Evolutionary conservation across 129 eudicot species (phyloP), one percentile per base, ranked within the genome.

Genomic region (Lactuca saligna): DNA sequence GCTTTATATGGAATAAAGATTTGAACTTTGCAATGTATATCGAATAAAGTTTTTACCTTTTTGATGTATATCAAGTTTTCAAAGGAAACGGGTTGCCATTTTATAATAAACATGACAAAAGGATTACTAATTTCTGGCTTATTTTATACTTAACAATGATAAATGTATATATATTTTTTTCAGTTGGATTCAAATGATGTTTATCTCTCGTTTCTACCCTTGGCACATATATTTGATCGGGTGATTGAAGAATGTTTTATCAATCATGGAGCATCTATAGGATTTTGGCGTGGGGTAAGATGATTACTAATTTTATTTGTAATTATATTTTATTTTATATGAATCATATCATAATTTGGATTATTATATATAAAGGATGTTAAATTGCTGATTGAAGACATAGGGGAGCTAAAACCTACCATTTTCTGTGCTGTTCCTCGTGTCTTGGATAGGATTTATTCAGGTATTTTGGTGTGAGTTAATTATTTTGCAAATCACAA

Each of bases 211-310:
- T 93, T 89, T 82, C 93, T 93, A 70, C 99, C 99, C 39, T 57
- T 93, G 79, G 99, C 99, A 0, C 99, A 93, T 80, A 89, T 93
- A 42, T 93, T 93, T 76, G 99, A 93, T 68, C 99, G 99, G 37
- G 82, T 76, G 68, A 87, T 93, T 72, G 99, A 89, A 80, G 99
- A 93, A 83, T 79, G 88, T 63, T 77, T 87, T 63, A 93, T 93
- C 65, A 69, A 75, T 76, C 87, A 93, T 75, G 99, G 97, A 11
- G 97, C 90, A 34, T 75, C 88, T 53, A 93, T 93, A 53, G 99
- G 99, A 75, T 93, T 93, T 70, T 93, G 99, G 99, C 91, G 99
- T 77, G 99, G 99, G 96, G 99, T 93, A 82, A 58, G 86, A 54
- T 79, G 53, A 37, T 64, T 63, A 17, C 13, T 49, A 15, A 8